A percentile compares a stretch with the other conserved stretches of the same genome.
Evolutionary conservation across 2,329 filamentous ascomycete genomes (phyloP).

Genomic region (Metarhizium anisopliae): DNA sequence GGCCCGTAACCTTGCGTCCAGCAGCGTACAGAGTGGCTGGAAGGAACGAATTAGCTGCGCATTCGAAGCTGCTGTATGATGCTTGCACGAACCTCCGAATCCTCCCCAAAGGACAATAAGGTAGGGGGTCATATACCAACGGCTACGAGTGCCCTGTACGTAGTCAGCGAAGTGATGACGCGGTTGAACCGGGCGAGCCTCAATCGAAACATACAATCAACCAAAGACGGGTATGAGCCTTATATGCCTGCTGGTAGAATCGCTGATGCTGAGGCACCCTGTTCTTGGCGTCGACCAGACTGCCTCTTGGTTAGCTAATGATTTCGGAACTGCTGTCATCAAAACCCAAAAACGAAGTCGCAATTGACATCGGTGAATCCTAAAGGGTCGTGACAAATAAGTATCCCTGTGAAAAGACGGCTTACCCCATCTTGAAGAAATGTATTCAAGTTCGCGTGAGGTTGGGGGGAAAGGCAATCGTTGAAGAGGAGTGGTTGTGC

Average conservation of each 20-base stretch:
- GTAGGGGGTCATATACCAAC: constrained; percentile 59
- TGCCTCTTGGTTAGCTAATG: constrained; percentile 17
- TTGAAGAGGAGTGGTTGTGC: constrained; percentile 16
- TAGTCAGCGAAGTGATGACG: constrained; percentile 5
- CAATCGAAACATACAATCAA: constrained; percentile 53
- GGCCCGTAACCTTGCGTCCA: constrained; percentile 61
- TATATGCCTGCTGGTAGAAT: constrained; percentile 66
- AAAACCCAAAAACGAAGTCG: not conserved
- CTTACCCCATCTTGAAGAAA: constrained; percentile 33
- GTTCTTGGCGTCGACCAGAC: constrained; percentile 65
- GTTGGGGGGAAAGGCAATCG: constrained; percentile 13
- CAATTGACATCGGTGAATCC: not conserved
- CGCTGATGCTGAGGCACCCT: constrained; percentile 67
- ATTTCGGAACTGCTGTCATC: constrained; percentile 1
- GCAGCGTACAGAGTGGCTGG: constrained; percentile 60
- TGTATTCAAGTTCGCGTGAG: constrained; percentile 13
- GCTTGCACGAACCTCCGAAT: constrained; percentile 45
- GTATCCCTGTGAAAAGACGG: no score
- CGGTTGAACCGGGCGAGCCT: constrained; percentile 1
- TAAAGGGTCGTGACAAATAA: not conserved
- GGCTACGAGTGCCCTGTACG: constrained; percentile 54
- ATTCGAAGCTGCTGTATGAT: not conserved
- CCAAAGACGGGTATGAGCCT: constrained; percentile 62
- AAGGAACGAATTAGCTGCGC: not conserved
- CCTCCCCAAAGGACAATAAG: constrained; percentile 54